These are phyloP conservation scores for Dothiorella sarmentorum DNA, from an alignment of 2,329 filamentous ascomycete species.

Conservation along the genomic window DNA sequence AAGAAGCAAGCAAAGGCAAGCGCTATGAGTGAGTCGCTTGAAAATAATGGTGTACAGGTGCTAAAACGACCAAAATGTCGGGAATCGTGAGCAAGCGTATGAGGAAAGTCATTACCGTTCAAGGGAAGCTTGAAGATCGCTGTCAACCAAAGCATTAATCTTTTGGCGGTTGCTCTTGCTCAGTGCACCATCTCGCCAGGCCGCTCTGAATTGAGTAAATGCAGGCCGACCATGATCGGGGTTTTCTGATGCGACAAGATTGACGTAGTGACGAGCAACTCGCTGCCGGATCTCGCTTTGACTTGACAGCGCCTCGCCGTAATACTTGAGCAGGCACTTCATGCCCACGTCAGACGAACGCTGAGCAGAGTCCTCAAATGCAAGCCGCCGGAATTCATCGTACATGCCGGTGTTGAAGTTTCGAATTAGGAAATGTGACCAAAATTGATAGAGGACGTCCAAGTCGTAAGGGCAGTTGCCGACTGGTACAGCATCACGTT, in stretches of 20 bases:
- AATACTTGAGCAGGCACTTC: constrained; percentile 62
- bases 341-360: constrained; percentile 55
- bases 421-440: constrained; percentile 67
- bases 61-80: constrained; percentile 14
- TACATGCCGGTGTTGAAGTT: constrained; percentile 76
- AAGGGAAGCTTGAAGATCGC: constrained; percentile 51
- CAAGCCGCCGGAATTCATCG: constrained; percentile 66
- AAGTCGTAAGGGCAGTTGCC: constrained; percentile 55
- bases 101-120: constrained; percentile 32
- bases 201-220: constrained; percentile 51
- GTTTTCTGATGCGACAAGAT: constrained; percentile 51
- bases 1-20: constrained; percentile 5
- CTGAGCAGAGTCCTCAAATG: constrained; percentile 59
- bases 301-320: constrained; percentile 56
- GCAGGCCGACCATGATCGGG: constrained; percentile 40
- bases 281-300: constrained; percentile 50
- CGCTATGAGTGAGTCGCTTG: constrained; percentile 10
- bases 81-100: background rate
- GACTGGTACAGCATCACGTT: constrained; percentile 44
- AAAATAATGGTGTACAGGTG: constrained; percentile 14
- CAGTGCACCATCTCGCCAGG: constrained; percentile 53
- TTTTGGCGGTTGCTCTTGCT: constrained; percentile 57
- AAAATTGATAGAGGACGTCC: constrained; percentile 69
- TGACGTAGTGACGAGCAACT: constrained; percentile 55
- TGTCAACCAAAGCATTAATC: constrained; percentile 51